Evolutionary conservation across 116 monocot genomes (phyloP), one percentile per base, ranked within the genome.

Genomic region (Zostera marina): DNA sequence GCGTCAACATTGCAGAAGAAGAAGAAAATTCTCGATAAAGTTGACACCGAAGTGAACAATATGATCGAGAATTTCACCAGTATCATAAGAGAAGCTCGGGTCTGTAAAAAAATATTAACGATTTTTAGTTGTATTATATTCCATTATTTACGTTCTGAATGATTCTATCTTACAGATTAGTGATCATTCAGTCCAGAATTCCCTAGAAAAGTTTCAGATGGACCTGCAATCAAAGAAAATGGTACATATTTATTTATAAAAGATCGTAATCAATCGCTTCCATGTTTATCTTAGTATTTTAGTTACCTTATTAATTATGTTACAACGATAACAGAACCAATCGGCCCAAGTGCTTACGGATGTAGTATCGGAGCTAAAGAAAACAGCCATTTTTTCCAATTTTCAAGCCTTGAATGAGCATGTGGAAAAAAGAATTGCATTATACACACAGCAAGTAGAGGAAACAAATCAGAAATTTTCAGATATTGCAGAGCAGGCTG

Each of bases 361-460:
- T 16, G 15, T 51, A 21, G 49, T 51, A 51, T 51, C 49, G 15
- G 49, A 51, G 1, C 16, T 51, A 21, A 51, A 51, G 20, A 16
- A 51, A 51, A 51, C 49, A 21, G 49, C 49, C 49, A 51, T 51
- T 13, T 51, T 51, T 21, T 51, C 49, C 49, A 51, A 21, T 51
- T 51, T 51, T 5, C 19, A 16, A 51, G 15, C 49, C 2, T 51
- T 51, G 49, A 51, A 51, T 51, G 49, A 51, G n/a, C 49, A 51
- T 51, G 20, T 21, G 10, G 49, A 51, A 19, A 16, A 8, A 21
- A 51, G 49, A 21, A 13, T 13, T 51, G 49, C 49, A 51, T 16
- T 19, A 51, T 51, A 19, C 0, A 21, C 15, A 51, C 49, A 51
- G 20, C 49, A 51, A 51, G 49, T 21, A 7, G 49, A 51, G 20